Evolutionary conservation across 1,284 basidiomycete genomes (phyloP).

Genomic region (Cryptococcus amylolentus): DNA sequence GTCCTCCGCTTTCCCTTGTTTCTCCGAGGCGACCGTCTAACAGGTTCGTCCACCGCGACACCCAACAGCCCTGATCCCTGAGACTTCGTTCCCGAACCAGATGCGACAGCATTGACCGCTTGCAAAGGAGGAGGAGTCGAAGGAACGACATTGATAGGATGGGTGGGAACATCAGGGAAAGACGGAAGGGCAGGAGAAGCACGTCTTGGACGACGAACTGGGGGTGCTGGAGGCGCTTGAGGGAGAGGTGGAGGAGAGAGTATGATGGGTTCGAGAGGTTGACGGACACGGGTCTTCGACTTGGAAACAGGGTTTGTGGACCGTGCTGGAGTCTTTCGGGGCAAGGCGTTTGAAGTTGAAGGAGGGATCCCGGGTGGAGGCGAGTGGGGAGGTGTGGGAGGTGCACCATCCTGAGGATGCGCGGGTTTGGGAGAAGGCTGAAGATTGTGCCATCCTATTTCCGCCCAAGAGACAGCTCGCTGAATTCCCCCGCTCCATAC

Average conservation of each 20-base stretch:
- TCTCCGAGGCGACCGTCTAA: conserved; percentile 10
- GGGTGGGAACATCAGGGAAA: conserved; percentile 2
- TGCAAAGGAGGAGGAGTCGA: neutral
- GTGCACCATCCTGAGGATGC: neutral
- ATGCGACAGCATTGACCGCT: neutral
- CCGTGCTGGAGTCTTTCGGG: neutral
- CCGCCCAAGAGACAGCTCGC: neutral
- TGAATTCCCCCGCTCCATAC: neutral
- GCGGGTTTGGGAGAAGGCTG: neutral
- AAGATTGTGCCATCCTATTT: neutral
- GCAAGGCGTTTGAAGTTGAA: conserved; percentile 1
- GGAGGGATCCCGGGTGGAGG: conserved; percentile 3
- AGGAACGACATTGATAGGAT: neutral
- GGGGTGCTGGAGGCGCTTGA: neutral
- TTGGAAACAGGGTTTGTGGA: neutral
- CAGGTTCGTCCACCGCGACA: neutral
- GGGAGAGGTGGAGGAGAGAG: conserved; percentile 9
- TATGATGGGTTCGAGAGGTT: conserved; percentile 5
- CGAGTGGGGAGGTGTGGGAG: conserved; percentile 1
- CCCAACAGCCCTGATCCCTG: neutral
- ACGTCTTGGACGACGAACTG: too few species aligned
- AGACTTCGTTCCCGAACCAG: neutral
- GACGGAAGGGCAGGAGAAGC: conserved; percentile 2
- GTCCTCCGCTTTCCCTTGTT: neutral
- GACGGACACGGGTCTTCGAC: neutral